Evolutionary conservation across 2,329 filamentous ascomycete genomes (phyloP).

Genomic region (Fusarium albosuccineum): DNA sequence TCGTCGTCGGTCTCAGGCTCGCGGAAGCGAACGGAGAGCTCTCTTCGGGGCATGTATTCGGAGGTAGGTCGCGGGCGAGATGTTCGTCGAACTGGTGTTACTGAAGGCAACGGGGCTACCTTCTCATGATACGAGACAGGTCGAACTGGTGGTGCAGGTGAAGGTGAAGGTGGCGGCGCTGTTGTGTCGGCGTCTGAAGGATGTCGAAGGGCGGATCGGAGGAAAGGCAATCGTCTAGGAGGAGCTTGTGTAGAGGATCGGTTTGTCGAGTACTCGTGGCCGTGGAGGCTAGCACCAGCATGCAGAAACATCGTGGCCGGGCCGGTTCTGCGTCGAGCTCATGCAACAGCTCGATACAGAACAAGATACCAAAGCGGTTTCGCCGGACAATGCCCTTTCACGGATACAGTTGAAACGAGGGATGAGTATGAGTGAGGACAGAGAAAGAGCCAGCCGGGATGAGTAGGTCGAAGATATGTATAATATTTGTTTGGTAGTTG

Average conservation of each 20-base stretch:
- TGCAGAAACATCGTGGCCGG: conserved; percentile 67
- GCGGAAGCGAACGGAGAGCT: conserved; percentile 63
- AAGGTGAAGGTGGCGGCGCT: conserved; percentile 27
- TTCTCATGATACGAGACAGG: conserved; percentile 47
- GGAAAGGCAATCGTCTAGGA: conserved; percentile 54
- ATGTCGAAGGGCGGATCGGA: conserved; percentile 58
- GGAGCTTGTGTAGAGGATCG: conserved; percentile 50
- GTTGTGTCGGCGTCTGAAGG: conserved; percentile 48
- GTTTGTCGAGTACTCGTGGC: conserved; percentile 68
- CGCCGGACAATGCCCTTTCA: conserved; percentile 1
- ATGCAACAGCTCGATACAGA: conserved; percentile 33
- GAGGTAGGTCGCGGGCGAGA: conserved; percentile 52
- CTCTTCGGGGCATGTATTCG: conserved; percentile 54
- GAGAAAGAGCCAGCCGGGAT: conserved; percentile 8
- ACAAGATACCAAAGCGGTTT: not conserved
- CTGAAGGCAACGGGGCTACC: conserved; percentile 22
- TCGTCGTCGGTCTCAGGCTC: conserved; percentile 51
- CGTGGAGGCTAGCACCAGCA: conserved; percentile 70
- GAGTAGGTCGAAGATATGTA: conserved; percentile 26
- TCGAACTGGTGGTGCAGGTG: conserved; percentile 31
- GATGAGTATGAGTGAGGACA: not conserved
- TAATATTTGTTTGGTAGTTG: conserved; percentile 37
- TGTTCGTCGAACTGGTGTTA: conserved; percentile 37
- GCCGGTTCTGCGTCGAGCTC: conserved; percentile 31
- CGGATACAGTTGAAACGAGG: conserved; percentile 1